Conservation (phyloP, 768 basidiomycete genomes). For the Russula compacta region DNA sequence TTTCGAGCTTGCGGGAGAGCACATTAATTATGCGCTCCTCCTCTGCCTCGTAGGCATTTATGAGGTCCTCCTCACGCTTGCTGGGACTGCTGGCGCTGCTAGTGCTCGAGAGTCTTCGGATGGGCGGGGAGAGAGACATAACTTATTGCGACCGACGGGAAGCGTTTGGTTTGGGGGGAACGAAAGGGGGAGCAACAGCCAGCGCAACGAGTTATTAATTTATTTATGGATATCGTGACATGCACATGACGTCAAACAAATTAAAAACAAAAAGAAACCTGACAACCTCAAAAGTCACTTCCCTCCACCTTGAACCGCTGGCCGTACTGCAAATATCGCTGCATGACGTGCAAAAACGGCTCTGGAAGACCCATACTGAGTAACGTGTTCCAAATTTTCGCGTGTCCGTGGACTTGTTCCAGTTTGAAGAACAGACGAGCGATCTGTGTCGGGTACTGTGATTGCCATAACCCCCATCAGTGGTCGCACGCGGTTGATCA, state of each 20-base stretch:
- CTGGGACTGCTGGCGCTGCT: conserved; percentile 34
- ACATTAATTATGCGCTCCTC: conserved; percentile 83
- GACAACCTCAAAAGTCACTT: conserved; percentile 49
- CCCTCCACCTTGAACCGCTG: conserved; percentile 83
- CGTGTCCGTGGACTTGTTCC: conserved; percentile 85
- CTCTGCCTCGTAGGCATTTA: conserved; percentile 85
- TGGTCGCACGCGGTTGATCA: neutral
- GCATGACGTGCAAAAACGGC: conserved; percentile 85
- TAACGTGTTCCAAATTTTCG: conserved; percentile 88
- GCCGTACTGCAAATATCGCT: conserved; percentile 83
- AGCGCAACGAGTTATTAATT: neutral
- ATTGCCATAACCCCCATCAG: conserved; percentile 12
- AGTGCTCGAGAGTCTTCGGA: conserved; percentile 46
- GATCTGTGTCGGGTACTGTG: conserved; percentile 82
- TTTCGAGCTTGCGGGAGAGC: conserved; percentile 73
- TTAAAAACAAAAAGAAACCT: neutral
- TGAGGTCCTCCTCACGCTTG: conserved; percentile 61
- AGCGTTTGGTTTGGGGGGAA: neutral
- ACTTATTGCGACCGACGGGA: neutral
- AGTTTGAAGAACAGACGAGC: conserved; percentile 90
- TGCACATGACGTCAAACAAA: neutral
- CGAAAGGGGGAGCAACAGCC: neutral
- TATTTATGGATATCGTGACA: conserved; percentile 6
- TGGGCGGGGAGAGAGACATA: conserved; percentile 44
- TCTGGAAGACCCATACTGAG: conserved; percentile 92